These are phyloP conservation scores for Podosphaera fusca DNA, from an alignment of 2,329 filamentous ascomycete species.

Conservation along the genomic window DNA sequence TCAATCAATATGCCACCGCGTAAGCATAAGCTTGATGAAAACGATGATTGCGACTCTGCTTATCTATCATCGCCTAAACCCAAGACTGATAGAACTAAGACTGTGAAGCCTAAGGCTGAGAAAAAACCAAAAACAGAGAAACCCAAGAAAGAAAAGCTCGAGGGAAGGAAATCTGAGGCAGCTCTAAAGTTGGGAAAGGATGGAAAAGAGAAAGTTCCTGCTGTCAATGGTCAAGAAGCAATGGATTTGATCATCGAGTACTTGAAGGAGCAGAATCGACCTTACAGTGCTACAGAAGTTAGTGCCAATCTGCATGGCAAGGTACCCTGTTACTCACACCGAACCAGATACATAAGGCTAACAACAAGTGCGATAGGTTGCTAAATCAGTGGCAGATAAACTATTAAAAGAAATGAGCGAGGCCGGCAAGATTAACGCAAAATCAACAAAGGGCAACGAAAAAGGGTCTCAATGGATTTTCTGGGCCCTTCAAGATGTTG, in stretches of 20 bases:
- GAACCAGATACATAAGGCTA: slow-evolving; percentile 2
- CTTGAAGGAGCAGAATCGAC: slow-evolving; percentile 18
- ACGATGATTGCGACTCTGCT: not conserved
- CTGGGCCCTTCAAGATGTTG: slow-evolving; percentile 19
- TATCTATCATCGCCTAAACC: not conserved
- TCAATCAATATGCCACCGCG: slow-evolving; percentile 1
- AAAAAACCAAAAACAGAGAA: slow-evolving; percentile 2
- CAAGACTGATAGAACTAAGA: not conserved
- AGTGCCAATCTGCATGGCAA: slow-evolving; percentile 39
- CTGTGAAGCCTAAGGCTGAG: slow-evolving; percentile 1
- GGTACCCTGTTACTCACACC: slow-evolving; percentile 7
- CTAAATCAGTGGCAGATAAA: slow-evolving; percentile 31
- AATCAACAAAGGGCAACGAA: slow-evolving; percentile 13
- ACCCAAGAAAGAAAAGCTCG: slow-evolving; percentile 1
- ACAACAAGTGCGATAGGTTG: slow-evolving; percentile 8
- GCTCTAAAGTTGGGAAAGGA: slow-evolving; percentile 10
- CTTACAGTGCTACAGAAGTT: slow-evolving; percentile 26
- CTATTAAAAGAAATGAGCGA: slow-evolving; percentile 39
- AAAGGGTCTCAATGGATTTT: slow-evolving; percentile 16
- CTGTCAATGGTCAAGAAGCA: slow-evolving; percentile 15
- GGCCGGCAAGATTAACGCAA: slow-evolving; percentile 32
- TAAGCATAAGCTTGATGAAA: slow-evolving; percentile 2
- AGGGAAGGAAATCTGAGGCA: slow-evolving; percentile 1
- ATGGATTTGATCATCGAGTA: slow-evolving; percentile 17
- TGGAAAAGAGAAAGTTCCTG: slow-evolving; percentile 13